Base-by-base conservation (phyloP, 2,329 filamentous ascomycete genomes). In the Beauveria asiatica region DNA sequence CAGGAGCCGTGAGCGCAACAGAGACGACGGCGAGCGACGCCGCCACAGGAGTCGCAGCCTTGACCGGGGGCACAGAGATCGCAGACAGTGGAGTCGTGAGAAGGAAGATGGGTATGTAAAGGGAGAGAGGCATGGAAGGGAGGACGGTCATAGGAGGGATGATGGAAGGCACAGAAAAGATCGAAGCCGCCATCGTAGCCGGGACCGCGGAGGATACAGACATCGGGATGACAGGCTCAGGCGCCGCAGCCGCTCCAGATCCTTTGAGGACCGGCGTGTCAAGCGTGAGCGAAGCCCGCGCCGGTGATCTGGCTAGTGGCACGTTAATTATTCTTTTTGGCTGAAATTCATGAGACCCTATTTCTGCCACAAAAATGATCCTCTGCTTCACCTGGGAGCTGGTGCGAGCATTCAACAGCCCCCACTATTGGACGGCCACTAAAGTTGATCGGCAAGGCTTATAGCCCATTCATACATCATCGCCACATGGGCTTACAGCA, bases 1-100 rank as follows among this genome's bases (percentile, higher is more conserved):
- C 17, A n/a, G 48, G 19, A 50, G 49, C 30, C 27, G 13, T 19
- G 30, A 67, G 16, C 69, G 70, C 7, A 67, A 70, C 42, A 66
- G 69, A 25, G 68, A 70, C 19, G 68, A 72, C 6, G 70, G 69
- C n/a, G 67, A 67, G 17, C 65, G 67, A 60, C 65, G 72, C 54
- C 71, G 73, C 65, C n/a, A 51, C n/a, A 11, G 27, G 37, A 51
- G 49, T 51, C 49, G 27, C 30, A 37, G 27, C 9, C 30, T n/a
- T 6, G 49, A 16, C 4, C n/a, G 30, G 27, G 30, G 19, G 2
- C 49, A 37, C n/a, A 33, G 49, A 37, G 49, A 37, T 33, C 49
- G 27, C 49, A 37, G 49, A 37, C 27, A 8, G 10, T 30, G 30
- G 11, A 51, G 72, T 56, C 71, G 72, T 53, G 67, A 66, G 48